These are phyloP conservation scores for Pythium grandisporangium DNA, from an alignment of 352 stramenopile genomes.

Conservation along the genomic window DNA sequence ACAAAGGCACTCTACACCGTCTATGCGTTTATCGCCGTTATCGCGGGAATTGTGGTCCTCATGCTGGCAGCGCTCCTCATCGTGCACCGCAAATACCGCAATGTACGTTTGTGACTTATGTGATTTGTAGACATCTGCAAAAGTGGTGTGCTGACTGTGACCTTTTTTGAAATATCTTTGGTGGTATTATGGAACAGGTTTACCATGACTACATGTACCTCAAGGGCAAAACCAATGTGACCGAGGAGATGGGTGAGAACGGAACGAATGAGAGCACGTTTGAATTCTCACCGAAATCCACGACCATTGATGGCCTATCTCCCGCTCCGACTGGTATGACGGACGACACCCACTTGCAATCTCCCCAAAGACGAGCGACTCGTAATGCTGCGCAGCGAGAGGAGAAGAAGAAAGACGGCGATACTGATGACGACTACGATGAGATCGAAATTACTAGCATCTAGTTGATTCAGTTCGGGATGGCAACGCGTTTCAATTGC, in stretches of 20 bases:
- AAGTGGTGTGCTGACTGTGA: no score
- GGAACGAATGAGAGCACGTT: conserved; percentile 66
- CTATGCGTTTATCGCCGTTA: conserved; percentile 52
- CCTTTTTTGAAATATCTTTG: no score
- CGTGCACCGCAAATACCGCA: conserved; percentile 72
- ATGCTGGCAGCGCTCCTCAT: conserved; percentile 59
- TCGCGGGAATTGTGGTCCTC: conserved; percentile 54
- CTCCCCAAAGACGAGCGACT: no score
- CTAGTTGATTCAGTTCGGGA: conserved; percentile 1
- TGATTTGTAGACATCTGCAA: no score
- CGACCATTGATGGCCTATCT: conserved; percentile 35
- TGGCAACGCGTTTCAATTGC: conserved; percentile 4
- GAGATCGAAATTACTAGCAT: conserved; percentile 5
- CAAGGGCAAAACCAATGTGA: conserved; percentile 61
- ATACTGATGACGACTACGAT: conserved; percentile 16
- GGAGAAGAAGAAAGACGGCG: conserved; percentile 12
- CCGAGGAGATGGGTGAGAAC: conserved; percentile 42
- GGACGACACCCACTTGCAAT: no score
- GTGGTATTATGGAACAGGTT: no score
- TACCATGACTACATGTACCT: conserved; percentile 82
- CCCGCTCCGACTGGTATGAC: no score
- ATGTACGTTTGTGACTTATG: no score
- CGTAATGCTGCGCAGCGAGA: no score
- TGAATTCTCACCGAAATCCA: conserved; percentile 57
- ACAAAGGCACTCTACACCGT: conserved; percentile 62